These are phyloP conservation scores for Dothideomycetes sp. DNA, from an alignment of 2,329 filamentous ascomycete genomes.

Conservation along the genomic window DNA sequence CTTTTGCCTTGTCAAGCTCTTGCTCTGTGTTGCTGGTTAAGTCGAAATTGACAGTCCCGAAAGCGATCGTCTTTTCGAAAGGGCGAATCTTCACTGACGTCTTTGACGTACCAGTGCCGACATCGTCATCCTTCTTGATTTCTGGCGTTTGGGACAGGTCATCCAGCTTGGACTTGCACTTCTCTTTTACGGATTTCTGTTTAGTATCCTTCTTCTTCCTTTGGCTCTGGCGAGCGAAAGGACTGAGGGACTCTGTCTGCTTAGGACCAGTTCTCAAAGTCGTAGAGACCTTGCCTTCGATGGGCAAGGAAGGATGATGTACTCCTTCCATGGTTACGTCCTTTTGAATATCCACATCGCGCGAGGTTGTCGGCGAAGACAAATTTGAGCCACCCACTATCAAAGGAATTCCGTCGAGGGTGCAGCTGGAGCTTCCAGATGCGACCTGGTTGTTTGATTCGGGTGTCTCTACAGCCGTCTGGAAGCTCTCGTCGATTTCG, in stretches of 20 bases:
- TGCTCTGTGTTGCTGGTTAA: not conserved
- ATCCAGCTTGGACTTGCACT: slow-evolving; percentile 16
- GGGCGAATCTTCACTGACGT: not conserved
- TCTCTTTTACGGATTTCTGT: slow-evolving; percentile 12
- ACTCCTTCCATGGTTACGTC: too few species aligned
- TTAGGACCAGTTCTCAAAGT: slow-evolving; percentile 23
- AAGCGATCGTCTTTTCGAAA: not conserved
- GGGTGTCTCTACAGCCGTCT: slow-evolving; percentile 23
- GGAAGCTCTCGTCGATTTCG: slow-evolving; percentile 25
- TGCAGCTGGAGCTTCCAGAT: too few species aligned
- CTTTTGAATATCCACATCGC: not conserved
- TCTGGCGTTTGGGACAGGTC: not conserved
- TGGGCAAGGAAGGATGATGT: too few species aligned
- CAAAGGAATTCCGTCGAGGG: not conserved
- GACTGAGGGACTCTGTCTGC: slow-evolving; percentile 28
- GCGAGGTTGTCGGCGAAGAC: not conserved
- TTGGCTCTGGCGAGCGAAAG: slow-evolving; percentile 20
- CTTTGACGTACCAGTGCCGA: not conserved
- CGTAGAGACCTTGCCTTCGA: slow-evolving; percentile 14
- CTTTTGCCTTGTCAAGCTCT: too few species aligned
- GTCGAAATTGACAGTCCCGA: not conserved
- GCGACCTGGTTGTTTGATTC: slow-evolving; percentile 1
- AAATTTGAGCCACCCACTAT: not conserved
- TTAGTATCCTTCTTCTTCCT: slow-evolving; percentile 19
- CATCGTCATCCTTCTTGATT: not conserved